Percentiles rank a stretch among this genome's conserved stretches.
These are phyloP conservation scores for Danielozyma ontarioensis DNA, from an alignment of 805 yeast genomes.

Conservation along the genomic window DNA sequence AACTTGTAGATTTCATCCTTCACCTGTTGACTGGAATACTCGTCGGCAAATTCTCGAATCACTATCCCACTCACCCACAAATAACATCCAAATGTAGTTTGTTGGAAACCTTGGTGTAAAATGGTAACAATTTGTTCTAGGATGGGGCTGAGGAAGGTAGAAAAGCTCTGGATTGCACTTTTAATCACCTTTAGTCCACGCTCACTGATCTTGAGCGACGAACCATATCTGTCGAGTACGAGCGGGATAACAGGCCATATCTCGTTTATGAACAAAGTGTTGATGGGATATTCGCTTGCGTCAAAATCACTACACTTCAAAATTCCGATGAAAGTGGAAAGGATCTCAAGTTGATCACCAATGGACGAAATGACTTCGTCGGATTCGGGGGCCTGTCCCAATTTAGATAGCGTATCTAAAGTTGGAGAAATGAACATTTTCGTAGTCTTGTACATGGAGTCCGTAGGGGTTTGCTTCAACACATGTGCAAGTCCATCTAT, in stretches of 20 bases:
- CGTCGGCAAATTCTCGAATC: conserved; percentile 68
- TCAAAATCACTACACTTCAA: conserved; percentile 44
- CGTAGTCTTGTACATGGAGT: conserved; percentile 48
- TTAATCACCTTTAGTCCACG: conserved; percentile 65
- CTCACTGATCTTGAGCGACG: conserved; percentile 64
- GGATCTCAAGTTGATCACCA: conserved; percentile 71
- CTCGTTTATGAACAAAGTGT: conserved; percentile 44
- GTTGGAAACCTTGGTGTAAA: conserved; percentile 64
- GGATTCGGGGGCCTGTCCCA: conserved; percentile 10
- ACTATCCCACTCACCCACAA: conserved; percentile 86
- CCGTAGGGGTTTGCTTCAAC: conserved; percentile 54
- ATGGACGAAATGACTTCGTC: conserved; percentile 33
- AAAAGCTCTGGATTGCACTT: conserved; percentile 58
- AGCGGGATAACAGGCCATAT: conserved; percentile 55
- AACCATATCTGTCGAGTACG: conserved; percentile 51
- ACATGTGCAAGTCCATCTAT: conserved; percentile 89
- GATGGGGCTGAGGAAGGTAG: conserved; percentile 50
- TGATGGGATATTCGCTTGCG: conserved; percentile 43
- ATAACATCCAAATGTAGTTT: conserved; percentile 72
- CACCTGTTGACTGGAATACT: conserved; percentile 39
- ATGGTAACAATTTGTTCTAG: conserved; percentile 61
- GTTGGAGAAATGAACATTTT: conserved; percentile 66
- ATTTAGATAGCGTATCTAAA: conserved; percentile 38
- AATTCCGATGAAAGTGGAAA: conserved; percentile 55
- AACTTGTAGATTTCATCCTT: conserved; percentile 68